Evolutionary conservation across 768 basidiomycete species (phyloP), one percentile per base, ranked within the genome.

Genomic region (Tricholoma flavovirens): DNA sequence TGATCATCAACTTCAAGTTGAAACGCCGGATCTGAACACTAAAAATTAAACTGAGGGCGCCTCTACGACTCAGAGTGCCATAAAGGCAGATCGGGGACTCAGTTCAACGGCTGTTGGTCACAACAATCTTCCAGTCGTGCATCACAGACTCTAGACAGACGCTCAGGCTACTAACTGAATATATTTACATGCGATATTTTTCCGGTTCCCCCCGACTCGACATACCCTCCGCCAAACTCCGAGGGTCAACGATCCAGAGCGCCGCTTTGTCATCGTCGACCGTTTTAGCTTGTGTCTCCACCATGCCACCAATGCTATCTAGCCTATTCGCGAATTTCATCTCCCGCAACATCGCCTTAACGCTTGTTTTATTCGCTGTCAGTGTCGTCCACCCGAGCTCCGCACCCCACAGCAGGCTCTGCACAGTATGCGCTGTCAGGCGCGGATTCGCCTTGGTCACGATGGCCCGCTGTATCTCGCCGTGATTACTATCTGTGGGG

Each of bases 301-400:
- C 58, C 19, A 22, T 48, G 22, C 40, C 42, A 24, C 51, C 11
- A 11, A 59, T 59, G 11, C 68, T 69, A 22, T 70, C 73, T 3
- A 74, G 56, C 33, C 68, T 63, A 1, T 70, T 71, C 2, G 72
- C 70, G 14, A 68, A 64, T 55, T 75, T 80, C 68, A 92, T 78
- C 67, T 87, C 87, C 57, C 83, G 75, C 57, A 93, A 58, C n/a
- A 94, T 74, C 21, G 84, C 84, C 64, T 79, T 84, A 22, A 93
- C 82, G 60, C 91, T 91, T 29, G 86, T 78, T 60, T 82, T 77
- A 62, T 96, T 95, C 8, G 90, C 90, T 4, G 92, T 94, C 49
- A 95, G 72, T n/a, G 89, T 91, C 59, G 93, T 94, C 88, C 88
- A 86, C 0, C 86, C 84, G 24, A 79, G 71, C 36, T 71, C 71